A percentile compares a stretch with the other conserved stretches of the same genome.
These are phyloP conservation scores for Leishmania lainsoni DNA, from an alignment of 208 protist species.

Conservation along the genomic window DNA sequence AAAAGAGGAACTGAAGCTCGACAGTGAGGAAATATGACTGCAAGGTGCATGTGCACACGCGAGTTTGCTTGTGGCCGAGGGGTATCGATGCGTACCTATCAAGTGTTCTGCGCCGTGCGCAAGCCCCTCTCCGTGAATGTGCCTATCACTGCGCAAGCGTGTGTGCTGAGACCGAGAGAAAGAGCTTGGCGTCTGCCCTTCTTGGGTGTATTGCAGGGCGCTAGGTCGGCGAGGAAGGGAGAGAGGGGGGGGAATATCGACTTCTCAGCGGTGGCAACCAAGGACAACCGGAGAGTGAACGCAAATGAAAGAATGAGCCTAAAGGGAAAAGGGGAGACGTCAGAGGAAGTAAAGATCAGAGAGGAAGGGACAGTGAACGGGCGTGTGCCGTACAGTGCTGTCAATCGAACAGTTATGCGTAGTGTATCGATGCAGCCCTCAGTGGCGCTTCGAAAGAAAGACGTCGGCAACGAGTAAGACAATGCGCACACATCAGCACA, in stretches of 20 bases:
- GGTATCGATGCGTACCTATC: background rate
- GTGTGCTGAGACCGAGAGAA: background rate
- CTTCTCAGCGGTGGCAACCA: background rate
- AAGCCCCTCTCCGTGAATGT: background rate
- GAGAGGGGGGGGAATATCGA: background rate
- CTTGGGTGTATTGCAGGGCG: background rate
- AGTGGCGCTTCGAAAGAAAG: background rate
- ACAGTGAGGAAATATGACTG: too few species aligned
- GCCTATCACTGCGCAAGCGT: background rate
- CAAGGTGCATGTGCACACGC: background rate
- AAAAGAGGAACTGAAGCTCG: background rate
- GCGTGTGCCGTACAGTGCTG: background rate
- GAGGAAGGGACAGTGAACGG: background rate
- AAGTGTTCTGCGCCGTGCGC: background rate
- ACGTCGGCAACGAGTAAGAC: background rate
- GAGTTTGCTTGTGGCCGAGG: background rate
- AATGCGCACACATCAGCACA: background rate
- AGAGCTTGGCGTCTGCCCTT: too few species aligned
- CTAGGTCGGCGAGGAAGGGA: background rate
- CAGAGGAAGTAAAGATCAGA: background rate
- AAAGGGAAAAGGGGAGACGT: background rate
- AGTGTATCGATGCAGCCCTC: background rate
- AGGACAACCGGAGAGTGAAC: background rate
- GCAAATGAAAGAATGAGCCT: background rate
- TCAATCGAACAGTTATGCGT: background rate